Evolutionary conservation across 441 rosid genomes (phyloP).

Genomic region (Mallotus japonicus): DNA sequence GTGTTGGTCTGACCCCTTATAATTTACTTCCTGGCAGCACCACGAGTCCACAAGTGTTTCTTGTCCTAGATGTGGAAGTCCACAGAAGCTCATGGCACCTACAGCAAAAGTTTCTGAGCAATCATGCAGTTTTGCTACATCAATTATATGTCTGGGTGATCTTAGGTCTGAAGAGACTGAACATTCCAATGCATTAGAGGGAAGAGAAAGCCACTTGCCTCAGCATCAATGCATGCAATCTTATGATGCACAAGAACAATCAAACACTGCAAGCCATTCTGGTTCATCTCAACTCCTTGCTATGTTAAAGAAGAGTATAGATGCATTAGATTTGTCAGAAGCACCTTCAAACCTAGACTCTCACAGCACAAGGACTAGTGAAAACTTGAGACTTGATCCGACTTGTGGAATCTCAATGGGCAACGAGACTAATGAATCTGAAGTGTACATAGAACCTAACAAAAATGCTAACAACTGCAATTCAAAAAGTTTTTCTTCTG

Average conservation of each 20-base stretch:
- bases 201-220: conserved; percentile 10
- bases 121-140: conserved; percentile 3
- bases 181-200: conserved; percentile 7
- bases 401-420: not conserved
- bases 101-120: conserved; percentile 8
- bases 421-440: not conserved
- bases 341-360: not conserved
- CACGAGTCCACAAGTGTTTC: not conserved
- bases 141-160: not conserved
- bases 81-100: not conserved
- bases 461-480: conserved; percentile 6
- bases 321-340: not conserved
- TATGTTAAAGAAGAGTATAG: conserved; percentile 7
- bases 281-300: conserved; percentile 10
- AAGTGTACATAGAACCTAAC: not conserved
- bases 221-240: not conserved
- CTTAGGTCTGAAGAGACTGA: conserved; percentile 1
- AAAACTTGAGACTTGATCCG: not conserved
- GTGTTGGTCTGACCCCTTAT: conserved; percentile 6
- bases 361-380: not conserved
- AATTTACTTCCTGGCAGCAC: conserved; percentile 22
- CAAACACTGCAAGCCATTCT: conserved; percentile 7
- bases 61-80: not conserved
- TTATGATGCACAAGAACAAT: conserved; percentile 7
- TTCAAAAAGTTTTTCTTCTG: not conserved